phyloP scores from a whole-genome alignment of 2,329 filamentous ascomycete species.

The Pseudogymnoascus sp. region DNA sequence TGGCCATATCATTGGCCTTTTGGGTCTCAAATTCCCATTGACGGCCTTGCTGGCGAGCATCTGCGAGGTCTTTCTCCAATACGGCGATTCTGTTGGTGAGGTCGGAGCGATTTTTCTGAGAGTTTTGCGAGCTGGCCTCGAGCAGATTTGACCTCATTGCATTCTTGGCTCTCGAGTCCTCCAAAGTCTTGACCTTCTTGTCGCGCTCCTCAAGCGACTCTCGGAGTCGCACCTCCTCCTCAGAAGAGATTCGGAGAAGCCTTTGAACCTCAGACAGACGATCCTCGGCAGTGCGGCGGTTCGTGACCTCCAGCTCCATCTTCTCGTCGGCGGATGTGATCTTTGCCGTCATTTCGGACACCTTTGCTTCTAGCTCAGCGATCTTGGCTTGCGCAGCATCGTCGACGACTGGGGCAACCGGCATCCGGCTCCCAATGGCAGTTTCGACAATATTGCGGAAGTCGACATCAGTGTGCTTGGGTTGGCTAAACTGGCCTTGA shows the following conservation, averaged over 20 bases:
- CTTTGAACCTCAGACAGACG: constrained; percentile 64
- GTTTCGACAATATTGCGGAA: constrained; percentile 57
- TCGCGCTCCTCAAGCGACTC: constrained; percentile 62
- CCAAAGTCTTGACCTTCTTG: constrained; percentile 52
- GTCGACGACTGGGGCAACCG: constrained; percentile 40
- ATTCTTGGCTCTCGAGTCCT: constrained; percentile 47
- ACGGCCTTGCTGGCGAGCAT: constrained; percentile 48
- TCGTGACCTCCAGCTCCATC: constrained; percentile 55
- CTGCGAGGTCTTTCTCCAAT: constrained; percentile 47
- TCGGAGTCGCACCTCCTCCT: constrained; percentile 59
- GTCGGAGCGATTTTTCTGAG: constrained; percentile 46
- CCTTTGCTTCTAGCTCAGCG: constrained; percentile 38
- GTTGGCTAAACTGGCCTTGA: constrained; percentile 44
- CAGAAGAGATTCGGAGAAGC: constrained; percentile 57
- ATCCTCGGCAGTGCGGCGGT: constrained; percentile 62
- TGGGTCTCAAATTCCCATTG: constrained; percentile 57
- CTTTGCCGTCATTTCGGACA: constrained; percentile 62
- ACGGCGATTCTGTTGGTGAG: constrained; percentile 47
- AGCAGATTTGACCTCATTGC: constrained; percentile 58
- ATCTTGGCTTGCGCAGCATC: constrained; percentile 19
- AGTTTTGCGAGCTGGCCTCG: constrained; percentile 56
- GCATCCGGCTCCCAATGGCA: constrained; percentile 50
- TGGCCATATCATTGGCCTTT: constrained; percentile 54
- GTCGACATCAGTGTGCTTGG: constrained; percentile 41
- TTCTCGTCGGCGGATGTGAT: constrained; percentile 55